Conservation (phyloP, 495 filamentous ascomycete genomes). For the Friedmanniomyces simplex region DNA sequence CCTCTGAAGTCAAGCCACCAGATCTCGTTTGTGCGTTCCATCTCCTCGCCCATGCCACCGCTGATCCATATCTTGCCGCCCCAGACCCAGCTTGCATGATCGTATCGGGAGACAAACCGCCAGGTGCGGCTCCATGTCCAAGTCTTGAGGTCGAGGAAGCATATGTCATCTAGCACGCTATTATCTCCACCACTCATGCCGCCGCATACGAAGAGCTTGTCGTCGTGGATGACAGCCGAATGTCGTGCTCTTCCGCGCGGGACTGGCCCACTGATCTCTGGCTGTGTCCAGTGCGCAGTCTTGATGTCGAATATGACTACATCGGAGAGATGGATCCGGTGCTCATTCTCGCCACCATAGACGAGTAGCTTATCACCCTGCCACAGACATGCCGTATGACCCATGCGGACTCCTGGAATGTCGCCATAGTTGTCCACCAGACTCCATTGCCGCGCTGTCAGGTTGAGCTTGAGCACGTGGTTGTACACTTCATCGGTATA, state of each 20-base stretch:
- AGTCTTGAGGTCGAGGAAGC: constrained; percentile 91
- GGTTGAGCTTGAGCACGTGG: constrained; percentile 80
- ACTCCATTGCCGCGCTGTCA: constrained; percentile 81
- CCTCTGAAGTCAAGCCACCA: constrained; percentile 95
- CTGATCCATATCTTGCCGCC: constrained; percentile 92
- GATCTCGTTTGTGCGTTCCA: constrained; percentile 89
- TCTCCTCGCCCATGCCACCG: constrained; percentile 83
- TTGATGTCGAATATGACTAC: constrained; percentile 91
- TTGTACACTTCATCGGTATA: constrained; percentile 99
- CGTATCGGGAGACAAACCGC: constrained; percentile 87
- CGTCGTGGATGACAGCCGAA: constrained; percentile 87
- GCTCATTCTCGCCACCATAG: constrained; percentile 96
- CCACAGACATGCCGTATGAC: constrained; percentile 92
- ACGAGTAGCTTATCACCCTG: constrained; percentile 88
- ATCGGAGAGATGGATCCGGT: constrained; percentile 87
- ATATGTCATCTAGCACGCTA: constrained; percentile 85
- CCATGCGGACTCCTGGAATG: constrained; percentile 96
- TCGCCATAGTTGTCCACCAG: constrained; percentile 97
- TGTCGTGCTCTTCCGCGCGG: constrained; percentile 86
- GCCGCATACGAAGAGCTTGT: constrained; percentile 89
- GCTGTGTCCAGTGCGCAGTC: constrained; percentile 88
- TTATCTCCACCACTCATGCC: constrained; percentile 82
- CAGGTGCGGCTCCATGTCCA: constrained; percentile 96
- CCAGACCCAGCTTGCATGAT: constrained; percentile 89
- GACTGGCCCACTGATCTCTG: constrained; percentile 67